These are phyloP conservation scores for Carex cristatella DNA, from an alignment of 176 grass and related monocot species.

Conservation along the genomic window DNA sequence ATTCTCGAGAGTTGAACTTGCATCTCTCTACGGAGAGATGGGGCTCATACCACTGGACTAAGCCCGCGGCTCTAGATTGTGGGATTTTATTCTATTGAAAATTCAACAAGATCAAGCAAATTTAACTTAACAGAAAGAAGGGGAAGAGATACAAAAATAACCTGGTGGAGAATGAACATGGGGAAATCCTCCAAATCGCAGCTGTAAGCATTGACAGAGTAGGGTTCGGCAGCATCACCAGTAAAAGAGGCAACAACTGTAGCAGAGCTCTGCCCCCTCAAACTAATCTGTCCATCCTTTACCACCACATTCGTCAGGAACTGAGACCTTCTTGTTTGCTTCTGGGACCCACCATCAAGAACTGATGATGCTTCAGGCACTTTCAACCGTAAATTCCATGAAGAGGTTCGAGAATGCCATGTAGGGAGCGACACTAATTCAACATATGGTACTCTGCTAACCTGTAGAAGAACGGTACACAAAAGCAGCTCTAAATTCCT, in stretches of 20 bases:
- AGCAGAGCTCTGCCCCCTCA: constrained; percentile 66
- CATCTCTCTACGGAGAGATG: too few relatives aligned
- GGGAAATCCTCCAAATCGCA: constrained; percentile 94
- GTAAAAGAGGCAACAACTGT: constrained; percentile 57
- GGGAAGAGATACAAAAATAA: constrained; percentile 10
- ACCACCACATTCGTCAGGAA: constrained; percentile 74
- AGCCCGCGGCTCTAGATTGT: background rate
- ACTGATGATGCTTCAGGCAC: constrained; percentile 55
- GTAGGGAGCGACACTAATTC: constrained; percentile 64
- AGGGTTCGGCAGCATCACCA: constrained; percentile 33
- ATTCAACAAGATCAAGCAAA: constrained; percentile 1
- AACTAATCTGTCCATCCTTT: constrained; percentile 83
- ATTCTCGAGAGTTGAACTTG: too few relatives aligned
- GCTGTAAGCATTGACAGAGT: constrained; percentile 54
- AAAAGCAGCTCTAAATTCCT: background rate
- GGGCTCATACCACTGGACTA: too few relatives aligned
- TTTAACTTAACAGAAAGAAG: background rate
- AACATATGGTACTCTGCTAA: constrained; percentile 79
- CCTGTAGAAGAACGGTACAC: constrained; percentile 33
- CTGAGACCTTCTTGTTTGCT: constrained; percentile 54
- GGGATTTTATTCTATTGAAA: background rate
- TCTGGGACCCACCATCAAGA: constrained; percentile 29
- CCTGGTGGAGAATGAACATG: constrained; percentile 93
- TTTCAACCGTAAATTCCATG: constrained; percentile 83
- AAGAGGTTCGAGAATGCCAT: constrained; percentile 90